phyloP scores from a whole-genome alignment of 139 green algal genomes.

The Closterium sp. region DNA sequence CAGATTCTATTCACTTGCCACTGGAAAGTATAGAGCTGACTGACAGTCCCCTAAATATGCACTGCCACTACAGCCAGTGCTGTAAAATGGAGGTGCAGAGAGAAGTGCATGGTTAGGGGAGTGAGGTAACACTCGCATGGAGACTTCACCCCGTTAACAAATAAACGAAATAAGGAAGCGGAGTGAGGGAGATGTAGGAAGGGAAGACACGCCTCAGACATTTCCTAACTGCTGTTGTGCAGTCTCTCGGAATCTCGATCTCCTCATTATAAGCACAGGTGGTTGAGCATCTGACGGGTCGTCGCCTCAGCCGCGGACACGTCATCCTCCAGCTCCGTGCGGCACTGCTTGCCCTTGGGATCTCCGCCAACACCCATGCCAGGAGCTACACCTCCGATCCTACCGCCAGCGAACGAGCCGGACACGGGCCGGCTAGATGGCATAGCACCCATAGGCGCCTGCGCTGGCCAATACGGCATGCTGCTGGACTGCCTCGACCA shows the following conservation, averaged over 20 bases:
- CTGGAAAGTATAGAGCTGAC: neutral
- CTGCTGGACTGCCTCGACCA: neutral
- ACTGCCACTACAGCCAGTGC: neutral
- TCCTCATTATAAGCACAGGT: neutral
- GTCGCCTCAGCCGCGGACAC: neutral
- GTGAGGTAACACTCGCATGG: neutral
- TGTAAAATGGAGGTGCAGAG: neutral
- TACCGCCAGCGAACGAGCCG: neutral
- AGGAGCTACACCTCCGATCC: neutral
- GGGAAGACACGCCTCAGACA: neutral
- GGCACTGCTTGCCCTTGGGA: neutral
- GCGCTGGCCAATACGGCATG: neutral
- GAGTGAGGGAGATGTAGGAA: neutral
- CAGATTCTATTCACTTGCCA: neutral
- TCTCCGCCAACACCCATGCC: neutral
- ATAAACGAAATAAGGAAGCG: neutral
- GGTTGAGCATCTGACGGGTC: neutral
- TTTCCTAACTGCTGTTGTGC: neutral
- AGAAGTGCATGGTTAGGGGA: neutral
- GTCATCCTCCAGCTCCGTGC: neutral
- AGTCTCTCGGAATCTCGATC: neutral
- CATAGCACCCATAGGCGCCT: neutral
- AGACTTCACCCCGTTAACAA: neutral
- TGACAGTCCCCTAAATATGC: neutral
- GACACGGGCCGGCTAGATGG: neutral